Percentiles rank a stretch among this genome's conserved stretches.
phyloP scores from a whole-genome alignment of 2,329 filamentous ascomycete genomes.

The Chaetomiaceae sp. region DNA sequence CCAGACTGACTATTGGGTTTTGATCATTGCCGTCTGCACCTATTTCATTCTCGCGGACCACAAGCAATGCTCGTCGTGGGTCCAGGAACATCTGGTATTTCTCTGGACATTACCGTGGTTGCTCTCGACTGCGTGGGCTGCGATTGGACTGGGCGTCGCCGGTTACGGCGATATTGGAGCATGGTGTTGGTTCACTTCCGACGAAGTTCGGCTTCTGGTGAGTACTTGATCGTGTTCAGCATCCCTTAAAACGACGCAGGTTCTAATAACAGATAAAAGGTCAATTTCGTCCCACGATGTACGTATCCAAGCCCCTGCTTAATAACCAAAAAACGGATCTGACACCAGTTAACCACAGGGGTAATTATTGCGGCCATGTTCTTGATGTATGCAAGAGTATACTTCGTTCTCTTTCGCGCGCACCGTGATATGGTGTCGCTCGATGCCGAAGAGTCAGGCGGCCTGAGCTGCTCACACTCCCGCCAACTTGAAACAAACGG shows the following conservation, averaged over 20 bases:
- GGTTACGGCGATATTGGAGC: slow-evolving; percentile 36
- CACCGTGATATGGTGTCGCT: slow-evolving; percentile 31
- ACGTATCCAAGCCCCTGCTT: too few species aligned
- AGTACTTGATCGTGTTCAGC: too few species aligned
- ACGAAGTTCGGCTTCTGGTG: slow-evolving; percentile 35
- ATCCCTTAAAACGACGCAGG: too few species aligned
- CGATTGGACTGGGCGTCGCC: slow-evolving; percentile 29
- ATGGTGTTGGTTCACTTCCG: slow-evolving; percentile 41
- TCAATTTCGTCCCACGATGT: slow-evolving; percentile 40
- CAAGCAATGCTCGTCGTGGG: slow-evolving; percentile 34
- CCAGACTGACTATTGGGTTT: slow-evolving; percentile 43
- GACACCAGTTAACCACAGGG: slow-evolving; percentile 22
- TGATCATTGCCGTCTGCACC: slow-evolving; percentile 39
- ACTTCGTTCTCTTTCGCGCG: slow-evolving; percentile 37
- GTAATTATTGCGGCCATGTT: slow-evolving; percentile 38
- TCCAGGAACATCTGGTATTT: slow-evolving; percentile 33
- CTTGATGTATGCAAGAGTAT: slow-evolving; percentile 36
- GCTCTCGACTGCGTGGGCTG: slow-evolving; percentile 35
- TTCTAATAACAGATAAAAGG: too few species aligned
- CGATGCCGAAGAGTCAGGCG: slow-evolving; percentile 17
- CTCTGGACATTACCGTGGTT: slow-evolving; percentile 37
- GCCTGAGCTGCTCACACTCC: slow-evolving; percentile 19
- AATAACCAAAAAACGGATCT: not conserved
- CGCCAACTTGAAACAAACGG: slow-evolving; percentile 24
- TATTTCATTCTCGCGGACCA: slow-evolving; percentile 39